Conservation (phyloP, 1,284 basidiomycete genomes). For the Naganishia cerealis region DNA sequence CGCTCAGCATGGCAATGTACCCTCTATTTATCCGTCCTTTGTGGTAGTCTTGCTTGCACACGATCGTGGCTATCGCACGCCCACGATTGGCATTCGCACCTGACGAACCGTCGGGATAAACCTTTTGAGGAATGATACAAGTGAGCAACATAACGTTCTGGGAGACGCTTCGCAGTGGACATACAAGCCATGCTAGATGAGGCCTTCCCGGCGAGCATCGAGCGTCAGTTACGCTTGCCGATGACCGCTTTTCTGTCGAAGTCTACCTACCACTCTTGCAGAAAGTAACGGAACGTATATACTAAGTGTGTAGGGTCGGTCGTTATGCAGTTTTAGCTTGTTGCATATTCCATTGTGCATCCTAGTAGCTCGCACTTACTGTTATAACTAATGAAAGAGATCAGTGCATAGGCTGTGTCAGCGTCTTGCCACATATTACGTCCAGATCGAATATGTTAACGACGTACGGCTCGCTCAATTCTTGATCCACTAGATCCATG, state of each 20-base stretch:
- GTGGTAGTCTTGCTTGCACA: slow-evolving; percentile 92
- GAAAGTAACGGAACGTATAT: slow-evolving; percentile 71
- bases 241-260: not conserved
- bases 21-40: slow-evolving; percentile 74
- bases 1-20: slow-evolving; percentile 97
- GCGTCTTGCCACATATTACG: not conserved
- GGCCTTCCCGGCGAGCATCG: slow-evolving; percentile 64
- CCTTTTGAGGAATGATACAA: slow-evolving; percentile 51
- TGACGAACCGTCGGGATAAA: slow-evolving; percentile 53
- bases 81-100: slow-evolving; percentile 35
- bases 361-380: slow-evolving; percentile 28
- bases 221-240: not conserved
- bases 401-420: slow-evolving; percentile 1
- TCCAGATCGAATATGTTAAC: not conserved
- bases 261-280: slow-evolving; percentile 76
- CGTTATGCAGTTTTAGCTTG: slow-evolving; percentile 13
- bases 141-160: not conserved
- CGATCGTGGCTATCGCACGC: slow-evolving; percentile 80
- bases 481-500: slow-evolving; percentile 82
- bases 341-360: not conserved
- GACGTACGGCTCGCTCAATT: slow-evolving; percentile 93
- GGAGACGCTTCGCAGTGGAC: slow-evolving; percentile 29
- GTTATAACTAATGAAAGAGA: slow-evolving; percentile 36
- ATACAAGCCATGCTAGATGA: slow-evolving; percentile 82
- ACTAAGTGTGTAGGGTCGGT: slow-evolving; percentile 36